These are phyloP conservation scores for Alternaria rosae DNA, from an alignment of 2,329 filamentous ascomycete species.

Conservation along the genomic window DNA sequence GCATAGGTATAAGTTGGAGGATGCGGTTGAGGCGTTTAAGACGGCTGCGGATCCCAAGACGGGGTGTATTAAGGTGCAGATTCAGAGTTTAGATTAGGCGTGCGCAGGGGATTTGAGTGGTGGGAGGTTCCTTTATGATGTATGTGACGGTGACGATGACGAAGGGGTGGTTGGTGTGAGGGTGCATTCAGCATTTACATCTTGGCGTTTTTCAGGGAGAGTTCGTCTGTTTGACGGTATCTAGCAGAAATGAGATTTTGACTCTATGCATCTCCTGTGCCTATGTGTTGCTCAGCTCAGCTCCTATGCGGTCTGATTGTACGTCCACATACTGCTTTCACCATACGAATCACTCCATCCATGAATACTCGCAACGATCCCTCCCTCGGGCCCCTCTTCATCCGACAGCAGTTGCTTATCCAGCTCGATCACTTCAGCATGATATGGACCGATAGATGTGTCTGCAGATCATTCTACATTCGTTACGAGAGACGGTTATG, in stretches of 20 bases:
- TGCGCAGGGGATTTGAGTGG: background rate
- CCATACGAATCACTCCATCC: too few relatives aligned
- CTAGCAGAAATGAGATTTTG: background rate
- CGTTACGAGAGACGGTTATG: too few relatives aligned
- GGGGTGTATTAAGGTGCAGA: conserved; percentile 97
- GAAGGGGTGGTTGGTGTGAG: background rate
- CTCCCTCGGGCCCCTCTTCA: too few relatives aligned
- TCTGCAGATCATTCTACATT: too few relatives aligned
- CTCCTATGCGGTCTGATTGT: too few relatives aligned
- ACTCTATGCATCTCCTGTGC: too few relatives aligned
- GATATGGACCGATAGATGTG: too few relatives aligned
- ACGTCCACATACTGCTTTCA: too few relatives aligned
- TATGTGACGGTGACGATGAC: background rate
- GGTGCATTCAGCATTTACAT: background rate
- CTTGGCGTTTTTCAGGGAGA: background rate
- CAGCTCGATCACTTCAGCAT: too few relatives aligned
- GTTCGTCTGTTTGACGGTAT: background rate
- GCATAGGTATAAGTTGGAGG: conserved; percentile 82
- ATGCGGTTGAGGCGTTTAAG: conserved; percentile 88
- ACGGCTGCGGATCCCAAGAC: conserved; percentile 87
- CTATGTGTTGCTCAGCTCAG: too few relatives aligned
- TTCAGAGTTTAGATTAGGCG: conserved; percentile 67
- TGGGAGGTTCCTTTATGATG: background rate
- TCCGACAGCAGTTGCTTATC: too few relatives aligned
- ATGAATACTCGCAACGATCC: too few relatives aligned